These are phyloP conservation scores for Kwoniella bestiolae DNA, from an alignment of 768 basidiomycete species.

Conservation along the genomic window DNA sequence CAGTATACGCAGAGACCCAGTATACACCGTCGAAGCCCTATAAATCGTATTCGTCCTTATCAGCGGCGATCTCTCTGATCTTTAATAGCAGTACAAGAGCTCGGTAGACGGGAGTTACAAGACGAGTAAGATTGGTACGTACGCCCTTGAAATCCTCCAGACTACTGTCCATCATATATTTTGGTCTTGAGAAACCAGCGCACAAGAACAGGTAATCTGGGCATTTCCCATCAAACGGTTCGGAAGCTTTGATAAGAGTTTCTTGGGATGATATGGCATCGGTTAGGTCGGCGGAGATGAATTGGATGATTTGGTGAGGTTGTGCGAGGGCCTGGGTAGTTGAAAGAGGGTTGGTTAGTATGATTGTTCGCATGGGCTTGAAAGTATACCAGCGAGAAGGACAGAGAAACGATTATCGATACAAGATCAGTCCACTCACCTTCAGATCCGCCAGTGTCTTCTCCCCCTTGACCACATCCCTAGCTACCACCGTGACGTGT, in stretches of 20 bases:
- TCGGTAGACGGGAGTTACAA: too few relatives aligned
- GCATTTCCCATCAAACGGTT: conserved; percentile 63
- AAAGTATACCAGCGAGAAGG: background rate
- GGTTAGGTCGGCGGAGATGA: conserved; percentile 70
- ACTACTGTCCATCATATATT: conserved; percentile 73
- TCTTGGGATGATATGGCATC: conserved; percentile 63
- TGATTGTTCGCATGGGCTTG: too few relatives aligned
- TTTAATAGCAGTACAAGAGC: too few relatives aligned
- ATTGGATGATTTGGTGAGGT: conserved; percentile 67
- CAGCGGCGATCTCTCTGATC: too few relatives aligned
- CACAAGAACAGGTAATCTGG: conserved; percentile 82
- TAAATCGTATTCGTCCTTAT: background rate
- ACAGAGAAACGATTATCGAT: conserved; percentile 1
- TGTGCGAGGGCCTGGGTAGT: conserved; percentile 22
- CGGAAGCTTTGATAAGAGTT: conserved; percentile 69
- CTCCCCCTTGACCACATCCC: conserved; percentile 69
- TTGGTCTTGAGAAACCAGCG: conserved; percentile 70
- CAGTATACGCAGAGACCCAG: conserved; percentile 65
- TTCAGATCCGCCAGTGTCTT: conserved; percentile 68
- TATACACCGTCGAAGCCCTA: conserved; percentile 67
- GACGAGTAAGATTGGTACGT: conserved; percentile 7
- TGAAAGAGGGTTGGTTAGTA: background rate
- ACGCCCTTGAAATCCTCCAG: conserved; percentile 64
- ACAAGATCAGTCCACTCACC: conserved; percentile 59
- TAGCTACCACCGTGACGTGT: conserved; percentile 80